Conservation (phyloP, 2,329 filamentous ascomycete genomes). For the Tolypocladium cylindrosporum region DNA sequence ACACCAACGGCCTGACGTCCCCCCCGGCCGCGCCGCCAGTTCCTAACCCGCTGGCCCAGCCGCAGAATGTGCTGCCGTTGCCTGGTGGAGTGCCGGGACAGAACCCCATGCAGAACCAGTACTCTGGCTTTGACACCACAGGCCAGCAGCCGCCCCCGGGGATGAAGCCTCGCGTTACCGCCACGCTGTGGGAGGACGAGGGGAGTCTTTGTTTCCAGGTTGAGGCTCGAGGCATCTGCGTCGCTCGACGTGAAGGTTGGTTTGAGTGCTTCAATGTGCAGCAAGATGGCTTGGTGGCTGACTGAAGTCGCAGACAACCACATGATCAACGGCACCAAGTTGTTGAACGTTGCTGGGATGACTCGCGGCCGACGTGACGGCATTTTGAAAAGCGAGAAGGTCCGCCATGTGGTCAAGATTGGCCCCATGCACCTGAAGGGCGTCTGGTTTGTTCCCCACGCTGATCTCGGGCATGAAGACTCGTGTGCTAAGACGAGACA, state of each 20-base stretch:
- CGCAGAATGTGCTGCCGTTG: slow-evolving; percentile 58
- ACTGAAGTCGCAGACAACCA: slow-evolving; percentile 62
- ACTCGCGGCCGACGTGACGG: slow-evolving; percentile 90
- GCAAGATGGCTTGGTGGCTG: neutral
- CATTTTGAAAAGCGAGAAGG: slow-evolving; percentile 95
- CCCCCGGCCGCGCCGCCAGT: slow-evolving; percentile 61
- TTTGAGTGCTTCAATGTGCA: slow-evolving; percentile 1
- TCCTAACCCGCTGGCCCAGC: slow-evolving; percentile 55
- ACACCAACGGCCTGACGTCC: slow-evolving; percentile 70
- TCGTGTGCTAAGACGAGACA: slow-evolving; percentile 28
- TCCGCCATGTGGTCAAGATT: slow-evolving; percentile 95
- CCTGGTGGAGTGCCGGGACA: slow-evolving; percentile 45
- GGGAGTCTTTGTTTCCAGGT: slow-evolving; percentile 97
- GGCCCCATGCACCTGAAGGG: slow-evolving; percentile 98
- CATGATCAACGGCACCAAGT: slow-evolving; percentile 98
- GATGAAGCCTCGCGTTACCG: slow-evolving; percentile 93
- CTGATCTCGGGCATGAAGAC: slow-evolving; percentile 8
- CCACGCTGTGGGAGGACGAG: slow-evolving; percentile 96
- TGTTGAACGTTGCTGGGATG: slow-evolving; percentile 96
- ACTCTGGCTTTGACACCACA: slow-evolving; percentile 65
- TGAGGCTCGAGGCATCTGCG: slow-evolving; percentile 90
- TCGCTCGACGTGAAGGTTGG: slow-evolving; percentile 83
- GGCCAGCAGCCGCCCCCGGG: slow-evolving; percentile 86
- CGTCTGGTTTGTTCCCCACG: slow-evolving; percentile 65
- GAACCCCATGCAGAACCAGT: slow-evolving; percentile 42